A percentile compares a stretch with the other conserved stretches of the same genome.
Conservation (phyloP, 352 stramenopile genomes). For the Phytophthora niederhauseri region DNA sequence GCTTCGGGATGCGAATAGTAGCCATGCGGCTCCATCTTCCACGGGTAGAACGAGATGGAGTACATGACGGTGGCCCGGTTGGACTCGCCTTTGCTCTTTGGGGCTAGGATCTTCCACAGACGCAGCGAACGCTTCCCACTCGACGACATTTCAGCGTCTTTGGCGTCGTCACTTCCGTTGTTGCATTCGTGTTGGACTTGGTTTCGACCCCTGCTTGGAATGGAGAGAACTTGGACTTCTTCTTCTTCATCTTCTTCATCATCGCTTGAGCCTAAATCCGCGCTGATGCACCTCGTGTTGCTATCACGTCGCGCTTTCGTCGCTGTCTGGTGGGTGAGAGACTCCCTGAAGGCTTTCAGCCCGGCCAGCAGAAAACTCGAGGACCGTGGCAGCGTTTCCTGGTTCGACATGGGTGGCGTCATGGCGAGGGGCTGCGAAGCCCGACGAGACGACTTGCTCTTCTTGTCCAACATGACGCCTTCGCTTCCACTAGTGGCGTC, state of each 20-base stretch:
- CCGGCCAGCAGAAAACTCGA: conserved; percentile 37
- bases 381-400: conserved; percentile 6
- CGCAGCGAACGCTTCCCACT: conserved; percentile 13
- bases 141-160: conserved; percentile 17
- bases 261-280: conserved; percentile 12
- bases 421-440: conserved; percentile 20
- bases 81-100: conserved; percentile 18
- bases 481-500: conserved; percentile 9
- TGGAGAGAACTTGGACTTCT: conserved; percentile 13
- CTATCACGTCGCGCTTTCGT: conserved; percentile 15
- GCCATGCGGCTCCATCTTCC: conserved; percentile 68
- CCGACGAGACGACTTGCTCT: conserved; percentile 20
- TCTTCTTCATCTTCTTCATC: conserved; percentile 3
- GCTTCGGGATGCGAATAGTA: conserved; percentile 78
- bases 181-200: conserved; percentile 1
- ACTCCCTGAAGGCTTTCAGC: conserved; percentile 26
- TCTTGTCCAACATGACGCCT: conserved; percentile 38
- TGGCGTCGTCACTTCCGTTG: conserved; percentile 15
- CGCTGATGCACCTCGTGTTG: conserved; percentile 28
- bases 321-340: conserved; percentile 11
- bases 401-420: conserved; percentile 8
- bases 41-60: conserved; percentile 80
- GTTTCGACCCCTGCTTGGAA: conserved; percentile 2
- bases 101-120: conserved; percentile 26
- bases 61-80: conserved; percentile 53